Conservation (phyloP, 2,329 filamentous ascomycete genomes). For the Fusarium anguioides region DNA sequence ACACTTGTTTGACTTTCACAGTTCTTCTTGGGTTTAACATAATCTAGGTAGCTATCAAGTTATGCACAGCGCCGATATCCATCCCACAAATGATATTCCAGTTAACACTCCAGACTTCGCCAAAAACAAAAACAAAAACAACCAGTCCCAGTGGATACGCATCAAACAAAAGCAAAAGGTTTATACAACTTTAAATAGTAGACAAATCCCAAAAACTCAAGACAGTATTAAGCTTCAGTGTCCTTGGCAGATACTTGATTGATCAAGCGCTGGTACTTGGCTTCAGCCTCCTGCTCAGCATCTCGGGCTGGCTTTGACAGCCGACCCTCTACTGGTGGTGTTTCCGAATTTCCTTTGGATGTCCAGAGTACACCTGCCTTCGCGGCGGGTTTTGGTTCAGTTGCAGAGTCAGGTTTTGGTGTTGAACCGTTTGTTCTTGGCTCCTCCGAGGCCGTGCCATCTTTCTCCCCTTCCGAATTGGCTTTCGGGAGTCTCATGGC, state of each 20-base stretch:
- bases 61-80: slow-evolving; percentile 23
- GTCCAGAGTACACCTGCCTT: slow-evolving; percentile 53
- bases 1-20: background rate
- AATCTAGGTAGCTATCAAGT: slow-evolving; percentile 17
- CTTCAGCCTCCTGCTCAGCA: slow-evolving; percentile 51
- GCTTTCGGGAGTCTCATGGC: slow-evolving; percentile 72
- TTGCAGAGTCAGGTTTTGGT: slow-evolving; percentile 46
- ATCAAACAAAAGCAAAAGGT: slow-evolving; percentile 29
- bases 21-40: background rate
- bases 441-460: slow-evolving; percentile 46
- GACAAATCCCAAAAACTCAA: background rate
- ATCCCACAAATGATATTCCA: slow-evolving; percentile 21
- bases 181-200: slow-evolving; percentile 19
- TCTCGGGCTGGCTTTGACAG: slow-evolving; percentile 46
- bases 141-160: slow-evolving; percentile 23
- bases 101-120: slow-evolving; percentile 41
- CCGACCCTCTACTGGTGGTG: slow-evolving; percentile 29
- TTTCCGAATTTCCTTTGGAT: slow-evolving; percentile 41
- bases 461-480: slow-evolving; percentile 47
- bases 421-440: slow-evolving; percentile 47
- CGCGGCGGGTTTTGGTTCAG: slow-evolving; percentile 35
- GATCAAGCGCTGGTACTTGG: slow-evolving; percentile 53
- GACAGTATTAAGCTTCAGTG: slow-evolving; percentile 23
- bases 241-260: slow-evolving; percentile 53
- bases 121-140: too few species aligned